A percentile compares a stretch with the other conserved stretches of the same genome.
These are phyloP conservation scores for Gentiana macrophylla DNA, from an alignment of 257 asterid genomes.

Conservation along the genomic window DNA sequence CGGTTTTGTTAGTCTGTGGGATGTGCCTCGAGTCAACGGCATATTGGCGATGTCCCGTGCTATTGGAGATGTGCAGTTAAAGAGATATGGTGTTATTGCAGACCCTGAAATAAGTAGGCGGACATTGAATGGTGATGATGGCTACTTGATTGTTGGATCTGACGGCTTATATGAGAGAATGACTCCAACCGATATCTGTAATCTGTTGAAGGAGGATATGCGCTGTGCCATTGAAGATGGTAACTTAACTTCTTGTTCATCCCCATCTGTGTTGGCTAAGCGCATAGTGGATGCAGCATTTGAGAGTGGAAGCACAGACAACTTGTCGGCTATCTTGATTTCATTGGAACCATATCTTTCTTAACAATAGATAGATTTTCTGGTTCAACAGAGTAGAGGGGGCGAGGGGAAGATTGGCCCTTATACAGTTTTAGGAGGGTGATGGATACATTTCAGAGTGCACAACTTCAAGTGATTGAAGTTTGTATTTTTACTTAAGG, in stretches of 20 bases:
- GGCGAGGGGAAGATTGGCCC: too few relatives aligned
- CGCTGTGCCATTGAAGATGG: conserved; percentile 2
- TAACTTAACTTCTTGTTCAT: conserved; percentile 11
- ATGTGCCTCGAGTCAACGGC: conserved; percentile 66
- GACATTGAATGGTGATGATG: conserved; percentile 23
- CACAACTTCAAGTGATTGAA: too few relatives aligned
- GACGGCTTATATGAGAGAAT: conserved; percentile 64
- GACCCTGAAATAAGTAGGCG: conserved; percentile 64
- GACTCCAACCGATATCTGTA: conserved; percentile 48
- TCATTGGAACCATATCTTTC: conserved; percentile 7
- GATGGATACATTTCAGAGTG: too few relatives aligned
- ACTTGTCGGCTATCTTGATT: conserved; percentile 53
- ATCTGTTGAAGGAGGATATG: conserved; percentile 13
- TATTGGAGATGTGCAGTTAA: conserved; percentile 52
- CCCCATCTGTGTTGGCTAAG: conserved; percentile 35
- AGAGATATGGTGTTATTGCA: conserved; percentile 68
- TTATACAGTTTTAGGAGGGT: too few relatives aligned
- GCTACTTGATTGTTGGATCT: conserved; percentile 48
- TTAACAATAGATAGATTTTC: not conserved
- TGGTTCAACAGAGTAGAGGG: too few relatives aligned
- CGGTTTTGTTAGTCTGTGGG: conserved; percentile 25
- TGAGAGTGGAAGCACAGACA: conserved; percentile 53
- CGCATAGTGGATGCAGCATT: conserved; percentile 34
- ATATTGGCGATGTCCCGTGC: conserved; percentile 65
- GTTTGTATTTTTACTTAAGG: too few relatives aligned